Conservation (phyloP, 2,329 filamentous ascomycete genomes). For the Fusarium concolor region DNA sequence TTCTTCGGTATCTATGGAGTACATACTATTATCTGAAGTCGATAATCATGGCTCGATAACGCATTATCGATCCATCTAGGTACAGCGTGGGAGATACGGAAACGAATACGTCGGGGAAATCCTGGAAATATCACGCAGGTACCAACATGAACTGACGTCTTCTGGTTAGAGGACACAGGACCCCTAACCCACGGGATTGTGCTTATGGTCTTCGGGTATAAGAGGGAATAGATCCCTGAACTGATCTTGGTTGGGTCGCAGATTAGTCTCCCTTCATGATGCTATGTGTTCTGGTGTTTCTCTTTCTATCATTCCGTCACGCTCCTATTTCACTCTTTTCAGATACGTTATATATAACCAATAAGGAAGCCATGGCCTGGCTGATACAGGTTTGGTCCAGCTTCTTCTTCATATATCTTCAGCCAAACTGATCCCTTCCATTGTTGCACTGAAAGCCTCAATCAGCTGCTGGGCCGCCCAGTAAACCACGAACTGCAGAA, state of each 20-base stretch:
- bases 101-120: conserved; percentile 38
- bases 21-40: neutral
- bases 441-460: neutral
- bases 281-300: neutral
- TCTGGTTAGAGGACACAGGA: conserved; percentile 2
- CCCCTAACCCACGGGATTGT: conserved; percentile 29
- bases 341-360: neutral
- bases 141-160: conserved; percentile 10
- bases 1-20: neutral
- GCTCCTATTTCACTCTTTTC: neutral
- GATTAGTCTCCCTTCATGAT: neutral
- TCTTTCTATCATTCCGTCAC: neutral
- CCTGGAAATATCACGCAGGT: conserved; percentile 22
- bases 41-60: neutral
- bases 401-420: neutral
- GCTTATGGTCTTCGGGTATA: conserved; percentile 16
- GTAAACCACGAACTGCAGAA: neutral
- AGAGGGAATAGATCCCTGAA: conserved; percentile 8
- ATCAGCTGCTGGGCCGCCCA: neutral
- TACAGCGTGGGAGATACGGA: conserved; percentile 28
- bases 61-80: neutral
- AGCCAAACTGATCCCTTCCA: neutral
- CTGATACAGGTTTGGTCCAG: neutral
- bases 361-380: too few species aligned
- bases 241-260: neutral